A percentile compares a stretch with the other conserved stretches of the same genome.
Evolutionary conservation across 176 grass and related monocot genomes (phyloP).

Genomic region (Aegilops speltoides): DNA sequence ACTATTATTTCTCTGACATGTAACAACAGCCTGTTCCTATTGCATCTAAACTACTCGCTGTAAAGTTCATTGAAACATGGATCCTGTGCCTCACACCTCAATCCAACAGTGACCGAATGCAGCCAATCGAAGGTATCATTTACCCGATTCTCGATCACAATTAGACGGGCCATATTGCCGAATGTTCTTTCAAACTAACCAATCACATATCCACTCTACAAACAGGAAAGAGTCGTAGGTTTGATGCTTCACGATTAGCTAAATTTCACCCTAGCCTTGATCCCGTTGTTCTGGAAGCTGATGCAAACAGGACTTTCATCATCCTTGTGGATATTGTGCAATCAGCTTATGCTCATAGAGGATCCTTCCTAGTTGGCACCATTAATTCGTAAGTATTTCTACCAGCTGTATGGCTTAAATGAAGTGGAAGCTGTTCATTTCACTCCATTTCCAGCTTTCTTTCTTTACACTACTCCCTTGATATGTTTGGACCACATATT

Average conservation of each 20-base stretch:
- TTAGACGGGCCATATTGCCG: conserved; percentile 17
- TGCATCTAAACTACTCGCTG: conserved; percentile 68
- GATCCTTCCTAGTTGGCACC: conserved; percentile 69
- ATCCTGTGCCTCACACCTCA: conserved; percentile 66
- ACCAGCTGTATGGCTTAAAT: conserved; percentile 21
- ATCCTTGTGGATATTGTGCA: conserved; percentile 79
- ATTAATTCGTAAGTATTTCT: conserved; percentile 80
- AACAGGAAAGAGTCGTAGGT: conserved; percentile 60
- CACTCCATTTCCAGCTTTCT: not conserved
- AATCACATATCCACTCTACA: conserved; percentile 31
- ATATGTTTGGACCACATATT: conserved; percentile 24
- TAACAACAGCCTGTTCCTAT: conserved; percentile 63
- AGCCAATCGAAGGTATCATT: conserved; percentile 48
- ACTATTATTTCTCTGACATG: conserved; percentile 30
- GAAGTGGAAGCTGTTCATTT: conserved; percentile 24
- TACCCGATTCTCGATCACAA: conserved; percentile 5
- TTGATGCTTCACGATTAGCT: conserved; percentile 64
- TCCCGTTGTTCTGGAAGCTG: conserved; percentile 68
- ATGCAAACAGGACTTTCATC: conserved; percentile 61
- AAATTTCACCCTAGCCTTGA: conserved; percentile 60
- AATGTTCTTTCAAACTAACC: conserved; percentile 17
- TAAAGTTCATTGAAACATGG: conserved; percentile 91
- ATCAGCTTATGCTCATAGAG: conserved; percentile 59
- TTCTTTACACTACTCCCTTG: not conserved
- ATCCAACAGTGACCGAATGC: conserved; percentile 41